Conservation (phyloP, 805 yeast genomes). For the Sungouiozyma intestinalis region DNA sequence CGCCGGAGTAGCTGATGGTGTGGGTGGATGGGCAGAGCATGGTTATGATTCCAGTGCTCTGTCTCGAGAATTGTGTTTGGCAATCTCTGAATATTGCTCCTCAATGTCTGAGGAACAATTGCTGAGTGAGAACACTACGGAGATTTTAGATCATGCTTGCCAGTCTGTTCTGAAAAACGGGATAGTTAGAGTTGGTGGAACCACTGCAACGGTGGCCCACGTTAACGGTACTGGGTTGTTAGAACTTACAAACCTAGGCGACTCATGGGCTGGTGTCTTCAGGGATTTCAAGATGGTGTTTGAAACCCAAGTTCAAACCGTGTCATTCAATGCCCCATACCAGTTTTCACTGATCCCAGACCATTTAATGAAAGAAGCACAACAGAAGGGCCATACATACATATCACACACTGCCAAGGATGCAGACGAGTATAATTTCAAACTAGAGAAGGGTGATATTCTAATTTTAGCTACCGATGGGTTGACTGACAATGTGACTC, state of each 20-base stretch:
- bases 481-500: constrained; percentile 71
- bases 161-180: constrained; percentile 40
- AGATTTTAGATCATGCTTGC: constrained; percentile 48
- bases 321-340: constrained; percentile 84
- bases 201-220: constrained; percentile 83
- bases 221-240: constrained; percentile 43
- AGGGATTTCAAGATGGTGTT: constrained; percentile 50
- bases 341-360: constrained; percentile 81
- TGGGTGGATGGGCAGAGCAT: constrained; percentile 93
- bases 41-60: constrained; percentile 87
- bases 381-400: constrained; percentile 46
- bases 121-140: constrained; percentile 29
- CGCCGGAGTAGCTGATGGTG: constrained; percentile 91
- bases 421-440: constrained; percentile 58
- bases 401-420: constrained; percentile 60
- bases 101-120: constrained; percentile 5
- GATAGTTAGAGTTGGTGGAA: constrained; percentile 78
- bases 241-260: constrained; percentile 76
- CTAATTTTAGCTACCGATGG: constrained; percentile 90
- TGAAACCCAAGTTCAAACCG: constrained; percentile 70
- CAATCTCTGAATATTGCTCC: constrained; percentile 32
- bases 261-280: constrained; percentile 87
- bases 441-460: constrained; percentile 61
- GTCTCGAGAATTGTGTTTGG: constrained; percentile 62
- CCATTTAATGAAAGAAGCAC: constrained; percentile 43